Conservation (phyloP, 305 asterid genomes). For the Solanum aculeatissimum region DNA sequence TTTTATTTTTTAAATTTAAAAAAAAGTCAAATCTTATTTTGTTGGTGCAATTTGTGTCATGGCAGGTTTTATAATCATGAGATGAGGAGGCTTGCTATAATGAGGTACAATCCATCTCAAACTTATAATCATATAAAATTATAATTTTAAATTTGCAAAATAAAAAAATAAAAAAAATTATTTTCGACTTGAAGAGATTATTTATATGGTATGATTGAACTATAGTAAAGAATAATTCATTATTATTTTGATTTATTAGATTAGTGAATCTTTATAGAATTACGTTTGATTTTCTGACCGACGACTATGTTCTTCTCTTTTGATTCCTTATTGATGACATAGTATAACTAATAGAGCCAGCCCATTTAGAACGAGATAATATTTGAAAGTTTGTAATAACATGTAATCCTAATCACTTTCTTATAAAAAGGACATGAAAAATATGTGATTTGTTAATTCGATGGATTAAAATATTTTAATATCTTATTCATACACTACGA, state of each 20-base stretch:
- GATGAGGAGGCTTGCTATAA: neutral
- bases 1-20: neutral
- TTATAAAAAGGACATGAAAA: neutral
- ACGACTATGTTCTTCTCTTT: neutral
- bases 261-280: neutral
- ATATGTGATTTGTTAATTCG: neutral
- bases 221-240: neutral
- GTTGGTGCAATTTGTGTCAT: neutral
- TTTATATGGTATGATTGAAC: neutral
- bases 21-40: neutral
- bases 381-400: neutral
- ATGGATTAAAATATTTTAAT: neutral
- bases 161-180: neutral
- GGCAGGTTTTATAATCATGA: neutral
- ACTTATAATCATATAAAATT: neutral
- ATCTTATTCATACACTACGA: neutral
- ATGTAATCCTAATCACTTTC: neutral
- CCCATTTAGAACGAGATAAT: neutral
- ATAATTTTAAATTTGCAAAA: neutral
- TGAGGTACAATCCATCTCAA: neutral
- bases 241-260: neutral
- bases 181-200: fast-evolving
- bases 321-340: neutral
- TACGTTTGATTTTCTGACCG: neutral
- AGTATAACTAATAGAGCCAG: neutral